Conservation (phyloP, 2,329 filamentous ascomycete species). For the Hypoxylon sp. region DNA sequence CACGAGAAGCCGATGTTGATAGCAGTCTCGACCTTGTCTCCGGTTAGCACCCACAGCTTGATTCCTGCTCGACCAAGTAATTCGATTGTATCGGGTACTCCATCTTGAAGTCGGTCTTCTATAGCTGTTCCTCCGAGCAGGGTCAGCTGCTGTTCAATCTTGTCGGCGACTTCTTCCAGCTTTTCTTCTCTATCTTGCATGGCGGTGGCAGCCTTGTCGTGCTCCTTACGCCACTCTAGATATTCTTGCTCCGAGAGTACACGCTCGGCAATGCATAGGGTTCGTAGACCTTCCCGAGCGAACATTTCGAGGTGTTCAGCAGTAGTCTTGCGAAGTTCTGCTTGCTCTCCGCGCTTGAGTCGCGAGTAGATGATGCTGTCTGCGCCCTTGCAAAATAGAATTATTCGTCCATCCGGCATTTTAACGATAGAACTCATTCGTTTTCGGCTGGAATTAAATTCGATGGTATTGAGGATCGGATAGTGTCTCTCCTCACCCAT, state of each 20-base stretch:
- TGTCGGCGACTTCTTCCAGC: slow-evolving; percentile 88
- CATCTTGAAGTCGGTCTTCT: slow-evolving; percentile 96
- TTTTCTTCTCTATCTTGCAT: slow-evolving; percentile 92
- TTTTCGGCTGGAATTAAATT: slow-evolving; percentile 97
- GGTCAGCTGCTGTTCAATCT: slow-evolving; percentile 90
- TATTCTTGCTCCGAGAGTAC: slow-evolving; percentile 88
- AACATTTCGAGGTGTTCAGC: slow-evolving; percentile 98
- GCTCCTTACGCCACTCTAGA: slow-evolving; percentile 84
- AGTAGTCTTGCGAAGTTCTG: slow-evolving; percentile 84
- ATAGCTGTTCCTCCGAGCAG: slow-evolving; percentile 96
- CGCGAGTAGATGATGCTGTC: slow-evolving; percentile 98
- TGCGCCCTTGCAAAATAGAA: slow-evolving; percentile 96
- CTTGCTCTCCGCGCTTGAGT: slow-evolving; percentile 86
- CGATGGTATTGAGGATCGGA: slow-evolving; percentile 91
- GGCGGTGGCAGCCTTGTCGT: slow-evolving; percentile 88
- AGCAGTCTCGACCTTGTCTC: slow-evolving; percentile 98
- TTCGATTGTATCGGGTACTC: slow-evolving; percentile 95
- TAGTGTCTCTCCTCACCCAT: slow-evolving; percentile 89
- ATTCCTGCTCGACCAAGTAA: slow-evolving; percentile 93
- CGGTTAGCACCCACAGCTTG: slow-evolving; percentile 98
- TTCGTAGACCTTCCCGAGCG: slow-evolving; percentile 93
- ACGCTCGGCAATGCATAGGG: slow-evolving; percentile 90
- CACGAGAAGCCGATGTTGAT: slow-evolving; percentile 99
- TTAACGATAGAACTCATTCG: slow-evolving; percentile 97
- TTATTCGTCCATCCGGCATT: slow-evolving; percentile 91